Evolutionary conservation across 352 stramenopile genomes (phyloP), one percentile per base, ranked within the genome.

Genomic region (Thalassiosira exigua): DNA sequence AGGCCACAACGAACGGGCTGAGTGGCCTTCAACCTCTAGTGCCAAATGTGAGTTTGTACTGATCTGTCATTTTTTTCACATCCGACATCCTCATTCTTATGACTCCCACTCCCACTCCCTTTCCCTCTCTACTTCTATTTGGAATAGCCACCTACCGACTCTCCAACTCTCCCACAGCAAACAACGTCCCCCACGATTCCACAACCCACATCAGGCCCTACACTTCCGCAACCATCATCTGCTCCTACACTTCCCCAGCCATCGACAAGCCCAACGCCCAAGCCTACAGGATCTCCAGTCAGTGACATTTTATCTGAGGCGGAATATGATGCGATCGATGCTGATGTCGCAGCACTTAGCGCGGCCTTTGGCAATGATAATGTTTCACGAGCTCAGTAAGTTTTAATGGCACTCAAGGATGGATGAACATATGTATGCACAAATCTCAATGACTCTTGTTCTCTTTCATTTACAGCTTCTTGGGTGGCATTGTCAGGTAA

Each of bases 1-100:
- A 84, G 32, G 58, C 75, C 14, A 86, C 79, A 33, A 73, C 74
- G 12, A 32, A 52, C 12, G 79, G 79, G 14, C 74, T 65, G 33
- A 19, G 59, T 4, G 42, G 69, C 59, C 53, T 56, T 21, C 17
- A 56, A 19, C 46, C 46, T 56, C 46, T 56, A 22, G 14, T 44
- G 14, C 36, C 36, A 14, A 14, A 7, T 44, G 36, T 44, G 36
- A 44, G 36, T 44, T 14, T 14, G 14, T 14, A 14, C 36, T 44
- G 36, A 44, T 14, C 14, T 14, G 14, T 44, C 36, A 44, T 44
- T 44, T 44, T 14, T 14, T 14, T 44, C 7, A 44, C 7, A 44
- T 44, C 7, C 36, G 14, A 14, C 36, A 14, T 44, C 36, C 7
- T 14, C 7, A 14, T 44, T 14, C 7, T 14, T 14, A 14, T 44